These are phyloP conservation scores for Avena sativa DNA, from an alignment of 176 grass and related monocot species.

Conservation along the genomic window DNA sequence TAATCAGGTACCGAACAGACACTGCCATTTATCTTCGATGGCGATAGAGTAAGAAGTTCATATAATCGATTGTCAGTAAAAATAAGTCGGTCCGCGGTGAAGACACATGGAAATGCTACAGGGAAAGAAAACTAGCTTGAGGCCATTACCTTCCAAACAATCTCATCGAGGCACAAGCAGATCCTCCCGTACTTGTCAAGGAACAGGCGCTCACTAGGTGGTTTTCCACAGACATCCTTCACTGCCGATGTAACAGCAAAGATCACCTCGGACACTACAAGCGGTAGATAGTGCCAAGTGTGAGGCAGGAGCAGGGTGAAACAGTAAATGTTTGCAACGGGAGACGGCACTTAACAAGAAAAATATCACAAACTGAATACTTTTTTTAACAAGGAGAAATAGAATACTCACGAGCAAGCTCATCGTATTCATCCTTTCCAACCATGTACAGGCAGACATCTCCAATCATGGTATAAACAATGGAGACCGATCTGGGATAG, in stretches of 20 bases:
- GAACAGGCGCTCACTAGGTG: conserved; percentile 83
- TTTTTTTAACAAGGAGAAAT: too few species aligned
- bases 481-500: conserved; percentile 77
- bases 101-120: background rate
- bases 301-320: background rate
- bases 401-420: conserved; percentile 83
- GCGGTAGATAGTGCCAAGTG: background rate
- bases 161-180: conserved; percentile 92
- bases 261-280: conserved; percentile 85
- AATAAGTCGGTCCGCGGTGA: background rate
- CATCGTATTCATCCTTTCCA: conserved; percentile 98
- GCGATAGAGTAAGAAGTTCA: background rate
- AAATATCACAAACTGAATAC: background rate
- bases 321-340: background rate
- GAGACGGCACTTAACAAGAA: background rate
- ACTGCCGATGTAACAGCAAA: conserved; percentile 91
- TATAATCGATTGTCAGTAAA: background rate
- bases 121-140: background rate
- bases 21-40: background rate
- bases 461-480: conserved; percentile 90
- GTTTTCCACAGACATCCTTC: conserved; percentile 90
- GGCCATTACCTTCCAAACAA: conserved; percentile 84
- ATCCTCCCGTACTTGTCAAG: conserved; percentile 93
- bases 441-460: conserved; percentile 93
- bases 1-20: background rate